Percentiles rank a stretch among this genome's conserved stretches.
These are phyloP conservation scores for Leccinum truebloodii DNA, from an alignment of 768 basidiomycete genomes.

Conservation along the genomic window DNA sequence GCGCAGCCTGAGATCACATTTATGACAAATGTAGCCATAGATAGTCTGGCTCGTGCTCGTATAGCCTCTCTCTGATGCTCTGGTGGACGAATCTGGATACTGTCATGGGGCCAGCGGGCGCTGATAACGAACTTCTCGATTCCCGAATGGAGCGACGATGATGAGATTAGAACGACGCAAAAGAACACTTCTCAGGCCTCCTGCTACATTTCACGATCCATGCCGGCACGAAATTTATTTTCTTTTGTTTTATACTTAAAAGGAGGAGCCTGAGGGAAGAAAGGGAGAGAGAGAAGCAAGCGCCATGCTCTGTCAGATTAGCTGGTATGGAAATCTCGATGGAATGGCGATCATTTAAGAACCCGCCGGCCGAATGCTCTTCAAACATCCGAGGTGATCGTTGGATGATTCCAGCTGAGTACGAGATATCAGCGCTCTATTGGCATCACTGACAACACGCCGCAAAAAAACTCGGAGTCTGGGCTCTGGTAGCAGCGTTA, in stretches of 20 bases:
- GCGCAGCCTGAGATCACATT: background rate
- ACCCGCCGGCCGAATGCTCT: constrained; percentile 8
- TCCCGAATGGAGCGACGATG: constrained; percentile 11
- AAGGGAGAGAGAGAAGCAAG: background rate
- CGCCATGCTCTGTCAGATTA: constrained; percentile 5
- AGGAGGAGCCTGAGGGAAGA: background rate
- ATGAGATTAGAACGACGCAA: constrained; percentile 17
- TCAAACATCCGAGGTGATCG: constrained; percentile 33
- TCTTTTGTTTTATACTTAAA: background rate
- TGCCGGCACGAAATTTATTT: constrained; percentile 1
- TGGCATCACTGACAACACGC: background rate
- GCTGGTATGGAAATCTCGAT: constrained; percentile 12
- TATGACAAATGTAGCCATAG: background rate
- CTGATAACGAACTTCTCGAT: constrained; percentile 1
- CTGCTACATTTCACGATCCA: constrained; percentile 2
- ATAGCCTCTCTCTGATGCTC: constrained; percentile 8
- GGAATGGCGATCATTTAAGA: constrained; percentile 19
- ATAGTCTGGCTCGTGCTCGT: background rate
- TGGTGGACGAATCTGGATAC: background rate
- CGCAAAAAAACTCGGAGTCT: background rate
- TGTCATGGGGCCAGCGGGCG: background rate
- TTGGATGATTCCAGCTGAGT: constrained; percentile 5
- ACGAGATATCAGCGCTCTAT: constrained; percentile 1
- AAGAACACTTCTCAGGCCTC: background rate
- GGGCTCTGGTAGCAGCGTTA: background rate